phyloP scores from a whole-genome alignment of 2,329 filamentous ascomycete genomes.

The Fusarium sp. region DNA sequence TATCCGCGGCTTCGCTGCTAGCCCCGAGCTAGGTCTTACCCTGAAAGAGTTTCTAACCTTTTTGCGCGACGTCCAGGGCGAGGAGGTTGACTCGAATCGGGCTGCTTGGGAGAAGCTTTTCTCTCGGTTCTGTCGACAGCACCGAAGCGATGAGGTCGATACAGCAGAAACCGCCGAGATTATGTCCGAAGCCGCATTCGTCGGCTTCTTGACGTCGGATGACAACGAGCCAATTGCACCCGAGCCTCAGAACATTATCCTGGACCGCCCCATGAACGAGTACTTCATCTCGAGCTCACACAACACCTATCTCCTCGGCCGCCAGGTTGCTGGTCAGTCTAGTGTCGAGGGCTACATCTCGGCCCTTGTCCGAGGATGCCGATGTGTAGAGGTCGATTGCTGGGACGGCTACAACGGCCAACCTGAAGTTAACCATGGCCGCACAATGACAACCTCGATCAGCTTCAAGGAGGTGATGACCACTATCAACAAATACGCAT shows the following conservation, averaged over 20 bases:
- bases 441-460: slow-evolving; percentile 87
- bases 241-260: slow-evolving; percentile 66
- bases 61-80: slow-evolving; percentile 75
- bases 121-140: slow-evolving; percentile 70
- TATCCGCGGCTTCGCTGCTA: slow-evolving; percentile 68
- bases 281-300: slow-evolving; percentile 99
- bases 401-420: slow-evolving; percentile 93
- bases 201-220: slow-evolving; percentile 77
- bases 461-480: slow-evolving; percentile 91
- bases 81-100: slow-evolving; percentile 75
- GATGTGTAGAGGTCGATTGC: slow-evolving; percentile 96
- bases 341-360: slow-evolving; percentile 96
- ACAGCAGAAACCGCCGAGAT: slow-evolving; percentile 57
- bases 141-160: slow-evolving; percentile 58
- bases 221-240: slow-evolving; percentile 74
- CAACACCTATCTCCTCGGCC: slow-evolving; percentile 94
- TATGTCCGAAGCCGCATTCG: slow-evolving; percentile 83
- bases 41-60: slow-evolving; percentile 79
- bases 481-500: slow-evolving; percentile 94
- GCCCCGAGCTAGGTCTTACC: slow-evolving; percentile 72
- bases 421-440: slow-evolving; percentile 90
- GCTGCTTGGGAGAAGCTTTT: slow-evolving; percentile 78
- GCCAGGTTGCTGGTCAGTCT: slow-evolving; percentile 88
- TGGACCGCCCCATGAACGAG: slow-evolving; percentile 90
- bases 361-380: slow-evolving; percentile 86